Base-by-base conservation (phyloP, 345 rosid genomes). In the Eucalyptus viminalis region DNA sequence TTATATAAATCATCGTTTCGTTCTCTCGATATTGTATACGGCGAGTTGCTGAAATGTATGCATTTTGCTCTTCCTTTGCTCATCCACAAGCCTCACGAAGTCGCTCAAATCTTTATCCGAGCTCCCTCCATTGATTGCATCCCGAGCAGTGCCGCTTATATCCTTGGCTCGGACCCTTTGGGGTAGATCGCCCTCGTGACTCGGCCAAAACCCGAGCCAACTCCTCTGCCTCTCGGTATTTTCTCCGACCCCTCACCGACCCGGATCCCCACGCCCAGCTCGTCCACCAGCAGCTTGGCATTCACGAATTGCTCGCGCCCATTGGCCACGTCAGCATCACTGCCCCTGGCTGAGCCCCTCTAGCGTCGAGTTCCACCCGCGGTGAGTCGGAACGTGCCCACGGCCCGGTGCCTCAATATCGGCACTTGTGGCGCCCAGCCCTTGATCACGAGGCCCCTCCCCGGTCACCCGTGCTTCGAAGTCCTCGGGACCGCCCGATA, bases 301-400 rank as follows among this genome's bases (percentile, higher is more conserved):
- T 96, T 92, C 22, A 95, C 90, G 86, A 85, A 95, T 81, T 96
- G 98, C 89, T 95, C 97, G 94, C 97, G 81, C 93, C 95, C 97
- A 96, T 94, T 2, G 98, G 98, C 97, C 97, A 95, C 8, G 90
- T 94, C 91, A 95, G 34, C 22, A 95, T 81, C 89, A 92, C 62
- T 22, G 88, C 92, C 11, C 97, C 95, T 8, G 92, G 88, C 88
- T 93, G 37, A 96, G 47, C 27, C 91, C 96, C 90, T 97, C 98
- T 17, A 93, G 89, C 88, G 92, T 90, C 29, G 97, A 96, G 94
- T 96, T 95, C 98, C 98, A 96, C 12, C 97, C 96, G 53, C 96
- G 94, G 22, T 96, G 98, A 87, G 94, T 95, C 91, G 69, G 45
- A 95, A 96, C 86, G 92, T 91, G 13, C 95, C 95, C 11, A 95